These are phyloP conservation scores for Graphiopsis chlorocephala DNA, from an alignment of 2,329 filamentous ascomycete species.

Conservation along the genomic window DNA sequence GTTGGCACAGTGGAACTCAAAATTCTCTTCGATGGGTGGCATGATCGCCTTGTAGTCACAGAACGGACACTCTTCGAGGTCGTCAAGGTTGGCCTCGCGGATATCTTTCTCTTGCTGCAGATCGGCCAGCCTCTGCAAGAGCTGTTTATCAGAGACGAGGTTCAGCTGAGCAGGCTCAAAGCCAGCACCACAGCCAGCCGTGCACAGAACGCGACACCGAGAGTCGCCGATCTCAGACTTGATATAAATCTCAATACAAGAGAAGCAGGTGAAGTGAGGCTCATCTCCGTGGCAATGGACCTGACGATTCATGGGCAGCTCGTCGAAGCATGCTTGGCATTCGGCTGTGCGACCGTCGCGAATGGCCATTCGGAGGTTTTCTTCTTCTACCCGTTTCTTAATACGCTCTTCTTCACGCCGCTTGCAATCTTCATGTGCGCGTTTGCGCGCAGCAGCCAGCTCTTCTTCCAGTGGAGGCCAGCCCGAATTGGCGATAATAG, in stretches of 20 bases:
- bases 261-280: slow-evolving; percentile 66
- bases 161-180: slow-evolving; percentile 58
- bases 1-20: slow-evolving; percentile 70
- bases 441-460: slow-evolving; percentile 34
- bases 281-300: slow-evolving; percentile 61
- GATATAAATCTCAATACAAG: slow-evolving; percentile 64
- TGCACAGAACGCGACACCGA: slow-evolving; percentile 67
- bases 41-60: slow-evolving; percentile 78
- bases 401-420: slow-evolving; percentile 22
- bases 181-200: slow-evolving; percentile 60
- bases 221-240: slow-evolving; percentile 66
- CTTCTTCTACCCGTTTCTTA: slow-evolving; percentile 33
- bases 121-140: slow-evolving; percentile 62
- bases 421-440: slow-evolving; percentile 21
- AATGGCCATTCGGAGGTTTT: slow-evolving; percentile 34
- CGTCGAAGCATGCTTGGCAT: slow-evolving; percentile 65
- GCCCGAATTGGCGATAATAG: slow-evolving; percentile 22
- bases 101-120: slow-evolving; percentile 70
- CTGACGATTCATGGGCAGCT: slow-evolving; percentile 65
- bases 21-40: slow-evolving; percentile 63
- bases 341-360: slow-evolving; percentile 56
- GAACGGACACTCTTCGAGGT: slow-evolving; percentile 74
- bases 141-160: slow-evolving; percentile 57
- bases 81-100: slow-evolving; percentile 66
- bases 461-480: slow-evolving; percentile 30